These are phyloP conservation scores for Pyricularia pennisetigena DNA, from an alignment of 2,329 filamentous ascomycete genomes.

Conservation along the genomic window DNA sequence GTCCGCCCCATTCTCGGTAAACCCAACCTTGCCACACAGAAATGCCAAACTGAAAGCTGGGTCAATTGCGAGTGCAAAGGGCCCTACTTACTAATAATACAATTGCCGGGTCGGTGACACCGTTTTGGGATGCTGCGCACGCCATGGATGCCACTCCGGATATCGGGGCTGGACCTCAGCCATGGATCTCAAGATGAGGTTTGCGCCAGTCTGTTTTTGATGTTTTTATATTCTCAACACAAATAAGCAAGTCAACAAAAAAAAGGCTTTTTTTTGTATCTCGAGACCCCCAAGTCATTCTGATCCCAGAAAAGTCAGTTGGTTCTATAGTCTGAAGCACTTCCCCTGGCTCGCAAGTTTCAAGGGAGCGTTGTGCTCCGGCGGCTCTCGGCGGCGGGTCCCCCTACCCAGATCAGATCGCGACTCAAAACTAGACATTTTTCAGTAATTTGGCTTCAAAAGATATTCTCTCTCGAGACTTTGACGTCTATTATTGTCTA, in stretches of 20 bases:
- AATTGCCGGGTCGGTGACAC: background rate
- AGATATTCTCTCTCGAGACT: background rate
- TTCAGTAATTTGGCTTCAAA: background rate
- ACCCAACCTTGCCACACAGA: slow-evolving; percentile 4
- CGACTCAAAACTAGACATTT: background rate
- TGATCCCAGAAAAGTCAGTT: background rate
- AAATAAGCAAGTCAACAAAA: background rate
- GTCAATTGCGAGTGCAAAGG: background rate
- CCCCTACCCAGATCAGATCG: background rate
- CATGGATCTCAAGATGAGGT: background rate
- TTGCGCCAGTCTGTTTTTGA: background rate
- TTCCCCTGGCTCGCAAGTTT: slow-evolving; percentile 3
- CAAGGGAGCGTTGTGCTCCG: background rate
- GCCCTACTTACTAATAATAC: background rate
- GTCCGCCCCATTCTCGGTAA: background rate
- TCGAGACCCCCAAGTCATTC: background rate
- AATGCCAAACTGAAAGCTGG: background rate
- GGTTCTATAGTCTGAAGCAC: background rate
- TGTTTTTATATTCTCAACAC: background rate
- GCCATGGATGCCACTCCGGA: slow-evolving; percentile 1
- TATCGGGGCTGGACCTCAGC: background rate
- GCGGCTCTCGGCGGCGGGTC: background rate
- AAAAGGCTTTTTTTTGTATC: background rate
- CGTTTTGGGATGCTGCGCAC: background rate
- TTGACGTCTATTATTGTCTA: background rate